A percentile compares a stretch with the other conserved stretches of the same genome.
Conservation (phyloP, 2,329 filamentous ascomycete genomes). For the Huntiella moniliformis region DNA sequence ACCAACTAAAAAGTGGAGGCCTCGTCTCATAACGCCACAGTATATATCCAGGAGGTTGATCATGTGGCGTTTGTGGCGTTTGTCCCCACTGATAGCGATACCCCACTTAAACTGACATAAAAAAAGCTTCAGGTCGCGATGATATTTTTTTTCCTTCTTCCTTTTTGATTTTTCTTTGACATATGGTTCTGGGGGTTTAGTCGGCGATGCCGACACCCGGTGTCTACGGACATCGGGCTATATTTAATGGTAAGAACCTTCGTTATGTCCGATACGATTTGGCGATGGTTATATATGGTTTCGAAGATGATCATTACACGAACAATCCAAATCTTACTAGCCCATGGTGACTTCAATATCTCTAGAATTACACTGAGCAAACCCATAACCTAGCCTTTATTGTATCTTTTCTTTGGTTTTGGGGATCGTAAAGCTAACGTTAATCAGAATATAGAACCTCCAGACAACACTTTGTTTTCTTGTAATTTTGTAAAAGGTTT, state of each 20-base stretch:
- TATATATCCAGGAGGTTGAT: too few relatives aligned
- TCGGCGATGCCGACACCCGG: too few relatives aligned
- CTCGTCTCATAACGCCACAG: too few relatives aligned
- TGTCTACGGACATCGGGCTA: too few relatives aligned
- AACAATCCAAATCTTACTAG: constrained; percentile 48
- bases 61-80: too few relatives aligned
- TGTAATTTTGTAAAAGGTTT: constrained; percentile 26
- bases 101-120: too few relatives aligned
- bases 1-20: too few relatives aligned
- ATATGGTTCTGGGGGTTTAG: too few relatives aligned
- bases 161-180: too few relatives aligned
- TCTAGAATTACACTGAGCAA: constrained; percentile 39
- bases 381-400: background rate
- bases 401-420: constrained; percentile 9
- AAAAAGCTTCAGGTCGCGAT: too few relatives aligned
- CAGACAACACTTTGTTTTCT: background rate
- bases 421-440: constrained; percentile 4
- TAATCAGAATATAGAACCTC: constrained; percentile 1
- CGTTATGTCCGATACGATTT: background rate
- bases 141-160: too few relatives aligned
- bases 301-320: constrained; percentile 21
- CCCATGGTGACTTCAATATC: constrained; percentile 34
- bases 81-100: too few relatives aligned
- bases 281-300: background rate
- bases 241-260: constrained; percentile 6